Conservation (phyloP, 805 yeast species). For the Citeromyces nyonsensis region DNA sequence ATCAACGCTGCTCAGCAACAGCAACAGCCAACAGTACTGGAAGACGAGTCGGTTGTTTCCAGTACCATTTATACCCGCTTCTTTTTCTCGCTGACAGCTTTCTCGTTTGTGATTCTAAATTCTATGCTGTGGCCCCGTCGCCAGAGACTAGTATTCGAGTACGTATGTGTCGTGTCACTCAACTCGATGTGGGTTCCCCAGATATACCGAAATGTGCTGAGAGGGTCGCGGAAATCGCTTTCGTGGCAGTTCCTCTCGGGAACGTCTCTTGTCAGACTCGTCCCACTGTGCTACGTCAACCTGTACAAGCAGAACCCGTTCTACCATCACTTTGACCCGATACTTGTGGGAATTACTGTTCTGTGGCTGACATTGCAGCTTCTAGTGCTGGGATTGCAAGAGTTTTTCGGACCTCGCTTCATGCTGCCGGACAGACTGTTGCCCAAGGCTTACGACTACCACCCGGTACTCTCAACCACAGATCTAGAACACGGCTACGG, state of each 20-base stretch:
- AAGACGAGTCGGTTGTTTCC: constrained; percentile 38
- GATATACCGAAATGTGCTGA: constrained; percentile 56
- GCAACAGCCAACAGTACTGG: constrained; percentile 12
- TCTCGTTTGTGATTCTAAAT: constrained; percentile 40
- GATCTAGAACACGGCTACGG: constrained; percentile 55
- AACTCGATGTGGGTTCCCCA: constrained; percentile 87
- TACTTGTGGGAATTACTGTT: constrained; percentile 26
- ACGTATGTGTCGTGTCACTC: constrained; percentile 26
- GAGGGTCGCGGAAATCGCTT: constrained; percentile 55
- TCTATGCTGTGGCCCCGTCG: constrained; percentile 48
- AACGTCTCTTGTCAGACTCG: constrained; percentile 40
- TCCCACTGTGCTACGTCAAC: constrained; percentile 54
- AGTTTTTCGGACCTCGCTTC: constrained; percentile 63
- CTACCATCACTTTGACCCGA: constrained; percentile 48
- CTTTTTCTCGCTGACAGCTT: constrained; percentile 33
- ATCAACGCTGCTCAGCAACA: constrained; percentile 9
- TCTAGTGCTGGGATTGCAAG: constrained; percentile 41
- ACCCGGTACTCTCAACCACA: constrained; percentile 40
- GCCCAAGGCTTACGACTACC: constrained; percentile 80
- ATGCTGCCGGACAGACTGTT: constrained; percentile 61
- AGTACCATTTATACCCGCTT: constrained; percentile 44
- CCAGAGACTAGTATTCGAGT: constrained; percentile 43
- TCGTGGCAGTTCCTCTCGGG: constrained; percentile 67
- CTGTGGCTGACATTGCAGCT: constrained; percentile 53
- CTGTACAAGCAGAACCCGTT: constrained; percentile 41